Evolutionary conservation across 495 filamentous ascomycete species (phyloP).

Genomic region (Parathielavia appendiculata): DNA sequence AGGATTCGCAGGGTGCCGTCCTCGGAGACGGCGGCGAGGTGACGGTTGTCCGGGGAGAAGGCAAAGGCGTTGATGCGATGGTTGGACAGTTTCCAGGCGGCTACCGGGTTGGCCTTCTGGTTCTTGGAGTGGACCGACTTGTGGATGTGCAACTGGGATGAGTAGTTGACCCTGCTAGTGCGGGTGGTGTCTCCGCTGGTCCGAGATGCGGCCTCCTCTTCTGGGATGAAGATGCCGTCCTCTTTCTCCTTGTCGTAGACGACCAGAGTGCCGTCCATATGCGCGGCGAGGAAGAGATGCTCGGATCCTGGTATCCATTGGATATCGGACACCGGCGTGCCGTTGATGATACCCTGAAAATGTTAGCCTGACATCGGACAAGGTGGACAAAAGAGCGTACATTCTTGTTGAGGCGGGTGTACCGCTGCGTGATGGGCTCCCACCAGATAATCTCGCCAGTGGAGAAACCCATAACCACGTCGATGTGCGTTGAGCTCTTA

Average conservation of each 20-base stretch:
- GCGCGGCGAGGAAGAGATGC: constrained; percentile 84
- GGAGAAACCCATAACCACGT: constrained; percentile 91
- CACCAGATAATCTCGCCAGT: constrained; percentile 98
- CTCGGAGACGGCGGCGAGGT: constrained; percentile 88
- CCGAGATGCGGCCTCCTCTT: constrained; percentile 36
- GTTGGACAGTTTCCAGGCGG: constrained; percentile 84
- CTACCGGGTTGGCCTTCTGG: constrained; percentile 88
- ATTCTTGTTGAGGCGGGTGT: constrained; percentile 94
- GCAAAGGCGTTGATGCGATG: constrained; percentile 83
- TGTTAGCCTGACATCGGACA: constrained; percentile 5
- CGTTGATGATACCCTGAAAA: constrained; percentile 71
- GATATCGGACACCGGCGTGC: constrained; percentile 77
- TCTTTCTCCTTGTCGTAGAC: constrained; percentile 99
- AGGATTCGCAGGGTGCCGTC: constrained; percentile 86
- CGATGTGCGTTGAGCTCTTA: constrained; percentile 71
- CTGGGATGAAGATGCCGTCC: constrained; percentile 59
- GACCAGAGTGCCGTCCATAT: constrained; percentile 88
- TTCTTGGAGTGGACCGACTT: constrained; percentile 91
- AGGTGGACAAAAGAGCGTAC: constrained; percentile 35
- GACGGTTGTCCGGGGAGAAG: constrained; percentile 78
- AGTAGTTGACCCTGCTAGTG: constrained; percentile 26
- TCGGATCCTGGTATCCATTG: constrained; percentile 94
- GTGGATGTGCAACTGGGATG: constrained; percentile 53
- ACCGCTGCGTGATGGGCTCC: constrained; percentile 94
- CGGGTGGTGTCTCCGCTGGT: constrained; percentile 33